Evolutionary conservation across 148 eudicot genomes (phyloP), one percentile per base, ranked within the genome.

Genomic region (Rhododendron simsii): DNA sequence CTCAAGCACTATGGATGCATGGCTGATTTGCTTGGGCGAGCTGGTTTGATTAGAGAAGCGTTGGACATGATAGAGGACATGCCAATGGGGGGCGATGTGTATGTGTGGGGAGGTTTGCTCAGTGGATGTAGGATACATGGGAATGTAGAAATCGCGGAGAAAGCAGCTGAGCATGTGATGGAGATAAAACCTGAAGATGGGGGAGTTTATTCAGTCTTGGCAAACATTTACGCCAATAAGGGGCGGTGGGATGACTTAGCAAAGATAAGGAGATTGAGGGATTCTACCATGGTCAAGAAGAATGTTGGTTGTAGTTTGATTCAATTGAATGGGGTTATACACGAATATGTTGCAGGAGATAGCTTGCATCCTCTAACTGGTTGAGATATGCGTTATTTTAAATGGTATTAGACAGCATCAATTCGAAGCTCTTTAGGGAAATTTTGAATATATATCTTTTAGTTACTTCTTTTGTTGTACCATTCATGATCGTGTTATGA

Each of bases 1-100:
- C 90, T 92, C 69, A 94, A 96, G 91, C 98, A 94, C 84, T 94
- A 93, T 63, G 98, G 98, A 9, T 93, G 94, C 91, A 94, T 96
- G 98, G 98, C 94, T 65, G 98, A 96, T 91, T 85, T 96, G 89
- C 89, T 91, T 80, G 94, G 93, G 9, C 93, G 96, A 69, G 95
- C 96, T 81, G 98, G 98, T 61, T 89, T 94, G 86, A 92, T 93
- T 48, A 55, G 55, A 80, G 96, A 96, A 88, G 98, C 94, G 2
- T 45, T 90, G 82, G 88, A 91, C 78, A 93, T 96, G 98, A 92
- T 96, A 78, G 91, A 90, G 83, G 67, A 51, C 5, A 94, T 94
- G 98, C 96, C 96, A 61, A 78, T 92, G 84, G 76, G 48, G 45
- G 96, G 98, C 10, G 98, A 96, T 65, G 89, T 94, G 85, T 93